Base-by-base conservation (phyloP, 2,329 filamentous ascomycete species). In the Botrytis byssoidea region DNA sequence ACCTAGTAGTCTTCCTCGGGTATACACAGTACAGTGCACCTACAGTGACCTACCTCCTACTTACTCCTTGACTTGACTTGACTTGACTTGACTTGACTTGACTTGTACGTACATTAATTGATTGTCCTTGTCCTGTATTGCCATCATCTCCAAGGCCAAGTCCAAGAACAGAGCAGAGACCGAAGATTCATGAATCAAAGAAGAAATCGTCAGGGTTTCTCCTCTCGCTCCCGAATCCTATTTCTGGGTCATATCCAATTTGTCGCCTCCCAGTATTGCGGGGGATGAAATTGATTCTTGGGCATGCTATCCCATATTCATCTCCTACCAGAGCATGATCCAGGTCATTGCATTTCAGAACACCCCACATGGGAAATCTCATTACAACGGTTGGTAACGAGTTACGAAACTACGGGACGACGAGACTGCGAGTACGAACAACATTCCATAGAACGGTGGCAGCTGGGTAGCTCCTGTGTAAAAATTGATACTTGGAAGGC, bases 321-420 rank as follows among this genome's bases (percentile, higher is more conserved):
- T 51, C 44, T 51, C 14, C n/a, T n/a, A 18, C 32, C 44, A 35
- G 37, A 48, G 42, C 64, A 37, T 67, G 44, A 67, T 55, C 46
- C 65, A 51, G 65, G 44, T 20, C 65, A 67, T 35, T 64, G 40
- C 61, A 64, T 64, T 64, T 64, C 35, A 42, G 16, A 29, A 44
- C 14, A 40, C 37, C 60, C 60, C 59, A 61, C 59, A 42, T 42
- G 9, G 60, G 8, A 29, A n/a, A 42, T 64, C 37, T 64, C 60
- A 64, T 64, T 64, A n/a, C 25, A 64, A 64, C 60, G 37, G 37
- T 42, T 64, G 60, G 60, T n/a, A 42, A 64, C 60, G 60, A 42
- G 25, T 25, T 40, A 14, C 59, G 59, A 37, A 25, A 37, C 35
- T 61, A 25, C 59, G 37, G 22, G 22, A 55, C 48, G 37, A 40